Conservation (phyloP, 768 basidiomycete species). For the Gautieria morchelliformis region DNA sequence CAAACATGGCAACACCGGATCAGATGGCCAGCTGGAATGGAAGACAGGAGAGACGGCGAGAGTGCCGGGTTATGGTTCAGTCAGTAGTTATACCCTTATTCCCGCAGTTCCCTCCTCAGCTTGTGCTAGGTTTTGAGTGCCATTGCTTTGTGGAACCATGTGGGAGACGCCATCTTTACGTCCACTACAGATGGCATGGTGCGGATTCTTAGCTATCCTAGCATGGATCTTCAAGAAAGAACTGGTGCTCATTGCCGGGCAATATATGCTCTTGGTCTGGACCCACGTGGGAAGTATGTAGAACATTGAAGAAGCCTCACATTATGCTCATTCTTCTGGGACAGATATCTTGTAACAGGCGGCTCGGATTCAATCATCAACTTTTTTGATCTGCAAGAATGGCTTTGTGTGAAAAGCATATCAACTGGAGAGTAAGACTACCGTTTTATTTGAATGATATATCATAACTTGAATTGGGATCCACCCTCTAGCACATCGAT, state of each 20-base stretch:
- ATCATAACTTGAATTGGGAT: background rate
- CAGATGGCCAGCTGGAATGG: slow-evolving; percentile 47
- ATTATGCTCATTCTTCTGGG: background rate
- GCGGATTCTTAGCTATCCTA: slow-evolving; percentile 62
- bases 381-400: slow-evolving; percentile 68
- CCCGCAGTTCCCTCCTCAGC: slow-evolving; percentile 11
- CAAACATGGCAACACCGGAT: slow-evolving; percentile 41
- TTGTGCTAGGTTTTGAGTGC: slow-evolving; percentile 40
- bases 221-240: slow-evolving; percentile 45
- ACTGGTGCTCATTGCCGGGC: slow-evolving; percentile 73
- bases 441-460: background rate
- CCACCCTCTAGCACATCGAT: slow-evolving; percentile 43
- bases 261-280: slow-evolving; percentile 65
- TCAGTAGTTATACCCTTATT: slow-evolving; percentile 20
- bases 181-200: slow-evolving; percentile 55
- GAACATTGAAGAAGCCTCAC: background rate
- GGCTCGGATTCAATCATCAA: slow-evolving; percentile 79
- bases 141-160: slow-evolving; percentile 67
- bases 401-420: slow-evolving; percentile 72
- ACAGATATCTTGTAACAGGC: slow-evolving; percentile 68
- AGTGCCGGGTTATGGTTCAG: background rate
- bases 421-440: slow-evolving; percentile 67
- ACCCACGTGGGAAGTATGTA: slow-evolving; percentile 64
- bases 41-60: slow-evolving; percentile 5
- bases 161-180: slow-evolving; percentile 56